phyloP scores from a whole-genome alignment of 179 eudicot species.

The Amaranthus tricolor region DNA sequence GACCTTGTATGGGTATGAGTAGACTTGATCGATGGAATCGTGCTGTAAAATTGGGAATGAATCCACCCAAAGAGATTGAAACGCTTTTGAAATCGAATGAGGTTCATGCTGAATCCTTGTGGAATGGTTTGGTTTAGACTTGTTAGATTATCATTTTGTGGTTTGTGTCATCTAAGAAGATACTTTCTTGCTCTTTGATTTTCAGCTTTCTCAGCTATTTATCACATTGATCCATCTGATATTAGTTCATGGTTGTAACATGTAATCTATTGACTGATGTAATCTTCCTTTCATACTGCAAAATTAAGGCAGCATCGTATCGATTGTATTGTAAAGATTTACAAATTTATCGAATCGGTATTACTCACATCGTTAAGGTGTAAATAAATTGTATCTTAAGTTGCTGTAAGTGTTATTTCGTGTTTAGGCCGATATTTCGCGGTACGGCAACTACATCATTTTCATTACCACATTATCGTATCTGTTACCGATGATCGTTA shows the following conservation, averaged over 20 bases:
- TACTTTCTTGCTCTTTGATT: conserved; percentile 1
- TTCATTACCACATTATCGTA: too few species aligned
- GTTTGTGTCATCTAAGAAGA: conserved; percentile 3
- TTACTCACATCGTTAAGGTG: too few species aligned
- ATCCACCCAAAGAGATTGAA: conserved; percentile 54
- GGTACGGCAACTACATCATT: too few species aligned
- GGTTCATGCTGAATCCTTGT: conserved; percentile 44
- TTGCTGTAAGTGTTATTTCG: too few species aligned
- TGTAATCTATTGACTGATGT: not conserved
- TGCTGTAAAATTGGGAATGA: conserved; percentile 48
- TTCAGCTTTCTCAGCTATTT: not conserved
- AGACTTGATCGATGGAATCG: conserved; percentile 71
- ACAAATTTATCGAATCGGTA: too few species aligned
- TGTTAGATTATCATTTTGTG: not conserved
- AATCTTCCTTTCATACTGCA: too few species aligned
- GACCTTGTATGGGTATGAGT: conserved; percentile 71
- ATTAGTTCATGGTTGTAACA: conserved; percentile 6
- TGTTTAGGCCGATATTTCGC: too few species aligned
- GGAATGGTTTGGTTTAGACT: conserved; percentile 65
- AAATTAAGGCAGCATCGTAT: too few species aligned
- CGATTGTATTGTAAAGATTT: too few species aligned
- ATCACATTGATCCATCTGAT: conserved; percentile 28
- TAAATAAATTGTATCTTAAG: too few species aligned
- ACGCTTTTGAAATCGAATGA: conserved; percentile 32
- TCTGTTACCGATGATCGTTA: too few species aligned